phyloP scores from a whole-genome alignment of 352 stramenopile species.

The Lagenidium sp. region DNA sequence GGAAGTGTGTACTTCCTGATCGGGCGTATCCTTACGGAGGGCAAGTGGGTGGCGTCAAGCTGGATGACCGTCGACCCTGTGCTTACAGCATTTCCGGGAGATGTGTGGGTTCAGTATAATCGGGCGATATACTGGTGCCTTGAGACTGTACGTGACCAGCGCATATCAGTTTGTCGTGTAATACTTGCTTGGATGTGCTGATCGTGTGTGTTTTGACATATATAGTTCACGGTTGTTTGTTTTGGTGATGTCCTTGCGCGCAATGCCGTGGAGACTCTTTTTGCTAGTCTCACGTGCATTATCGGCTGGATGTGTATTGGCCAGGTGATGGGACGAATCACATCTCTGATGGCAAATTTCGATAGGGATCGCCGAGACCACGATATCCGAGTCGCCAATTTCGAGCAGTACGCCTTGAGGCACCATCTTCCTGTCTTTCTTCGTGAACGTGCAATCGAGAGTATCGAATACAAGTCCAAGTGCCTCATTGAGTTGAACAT shows the following conservation, averaged over 20 bases:
- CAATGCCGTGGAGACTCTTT: constrained; percentile 54
- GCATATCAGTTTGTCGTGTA: too few species aligned
- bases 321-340: constrained; percentile 65
- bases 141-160: constrained; percentile 46
- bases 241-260: constrained; percentile 59
- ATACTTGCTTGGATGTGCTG: too few species aligned
- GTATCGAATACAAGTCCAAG: constrained; percentile 41
- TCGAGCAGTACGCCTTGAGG: constrained; percentile 61
- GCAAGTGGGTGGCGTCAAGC: constrained; percentile 14
- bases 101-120: constrained; percentile 51
- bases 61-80: constrained; percentile 55
- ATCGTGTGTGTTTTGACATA: too few species aligned
- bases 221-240: constrained; percentile 67
- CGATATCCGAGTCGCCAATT: constrained; percentile 42
- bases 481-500: constrained; percentile 34
- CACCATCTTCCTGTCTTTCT: constrained; percentile 28
- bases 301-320: constrained; percentile 72
- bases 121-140: constrained; percentile 75
- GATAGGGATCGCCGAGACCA: constrained; percentile 46
- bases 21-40: constrained; percentile 11
- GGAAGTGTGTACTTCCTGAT: constrained; percentile 20
- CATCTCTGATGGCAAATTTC: constrained; percentile 53
- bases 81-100: constrained; percentile 36
- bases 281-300: constrained; percentile 52
- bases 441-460: constrained; percentile 36